Evolutionary conservation across 805 yeast species (phyloP).

Genomic region (Candida nemodendra): DNA sequence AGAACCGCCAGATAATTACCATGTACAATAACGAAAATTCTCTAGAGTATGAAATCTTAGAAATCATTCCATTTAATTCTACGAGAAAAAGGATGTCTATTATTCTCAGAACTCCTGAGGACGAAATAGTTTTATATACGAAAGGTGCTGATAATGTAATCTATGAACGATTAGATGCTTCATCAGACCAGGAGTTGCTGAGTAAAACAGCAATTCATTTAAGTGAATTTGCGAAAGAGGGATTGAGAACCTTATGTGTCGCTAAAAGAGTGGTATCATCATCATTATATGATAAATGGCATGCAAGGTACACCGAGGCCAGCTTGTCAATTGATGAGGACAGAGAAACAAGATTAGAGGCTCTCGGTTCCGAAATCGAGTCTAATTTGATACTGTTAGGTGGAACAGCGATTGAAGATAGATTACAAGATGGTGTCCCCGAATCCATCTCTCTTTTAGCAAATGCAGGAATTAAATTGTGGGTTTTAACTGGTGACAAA

Average conservation of each 20-base stretch:
- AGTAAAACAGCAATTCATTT: constrained; percentile 60
- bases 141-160: constrained; percentile 82
- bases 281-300: constrained; percentile 53
- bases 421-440: constrained; percentile 77
- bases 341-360: constrained; percentile 57
- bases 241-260: constrained; percentile 72
- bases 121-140: constrained; percentile 45
- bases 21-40: constrained; percentile 45
- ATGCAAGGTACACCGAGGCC: constrained; percentile 54
- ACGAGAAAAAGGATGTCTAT: constrained; percentile 80
- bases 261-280: constrained; percentile 53
- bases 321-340: constrained; percentile 50
- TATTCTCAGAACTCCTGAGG: constrained; percentile 46
- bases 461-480: constrained; percentile 72
- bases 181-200: constrained; percentile 43
- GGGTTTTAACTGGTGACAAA: constrained; percentile 84
- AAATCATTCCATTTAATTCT: constrained; percentile 63
- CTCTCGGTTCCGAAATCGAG: constrained; percentile 60
- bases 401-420: constrained; percentile 81
- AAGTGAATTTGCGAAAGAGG: constrained; percentile 72
- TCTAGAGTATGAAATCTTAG: constrained; percentile 48
- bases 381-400: constrained; percentile 57
- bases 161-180: constrained; percentile 40
- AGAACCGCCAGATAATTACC: constrained; percentile 44
- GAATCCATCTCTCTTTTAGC: constrained; percentile 64